A percentile compares a stretch with the other conserved stretches of the same genome.
Evolutionary conservation across 495 filamentous ascomycete genomes (phyloP).

Genomic region (Xylaria venustula): DNA sequence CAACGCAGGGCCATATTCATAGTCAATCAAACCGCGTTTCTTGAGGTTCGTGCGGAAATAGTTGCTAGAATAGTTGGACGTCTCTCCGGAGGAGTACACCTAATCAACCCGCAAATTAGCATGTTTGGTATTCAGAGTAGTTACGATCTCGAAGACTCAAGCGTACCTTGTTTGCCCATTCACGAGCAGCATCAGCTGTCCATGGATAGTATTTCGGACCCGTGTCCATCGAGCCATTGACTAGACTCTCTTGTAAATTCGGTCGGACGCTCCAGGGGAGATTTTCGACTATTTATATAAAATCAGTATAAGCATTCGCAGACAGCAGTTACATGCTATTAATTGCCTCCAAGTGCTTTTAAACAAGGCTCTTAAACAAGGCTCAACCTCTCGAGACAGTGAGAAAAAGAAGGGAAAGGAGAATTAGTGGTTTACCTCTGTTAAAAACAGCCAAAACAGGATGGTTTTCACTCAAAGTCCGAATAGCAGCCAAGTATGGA

Average conservation of each 20-base stretch:
- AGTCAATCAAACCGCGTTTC: slow-evolving; percentile 31
- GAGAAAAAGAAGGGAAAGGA: slow-evolving; percentile 13
- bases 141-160: too few species aligned
- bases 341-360: too few species aligned
- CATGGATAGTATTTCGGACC: slow-evolving; percentile 10
- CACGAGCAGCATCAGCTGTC: slow-evolving; percentile 10
- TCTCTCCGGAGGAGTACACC: slow-evolving; percentile 4
- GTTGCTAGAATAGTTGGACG: slow-evolving; percentile 29
- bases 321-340: neutral
- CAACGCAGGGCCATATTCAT: slow-evolving; percentile 27
- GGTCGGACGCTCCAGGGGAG: slow-evolving; percentile 28
- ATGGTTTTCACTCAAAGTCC: slow-evolving; percentile 31
- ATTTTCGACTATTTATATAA: slow-evolving; percentile 22
- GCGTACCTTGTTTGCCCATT: slow-evolving; percentile 5
- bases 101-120: neutral
- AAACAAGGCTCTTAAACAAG: too few species aligned
- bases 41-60: slow-evolving; percentile 32
- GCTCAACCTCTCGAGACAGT: too few species aligned
- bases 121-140: too few species aligned
- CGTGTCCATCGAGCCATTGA: slow-evolving; percentile 19
- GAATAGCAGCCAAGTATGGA: slow-evolving; percentile 32
- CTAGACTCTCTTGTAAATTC: slow-evolving; percentile 21
- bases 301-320: slow-evolving; percentile 11
- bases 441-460: slow-evolving; percentile 27
- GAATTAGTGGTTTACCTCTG: slow-evolving; percentile 25